phyloP scores from a whole-genome alignment of 441 rosid species.

The Gossypium schwendimanii region DNA sequence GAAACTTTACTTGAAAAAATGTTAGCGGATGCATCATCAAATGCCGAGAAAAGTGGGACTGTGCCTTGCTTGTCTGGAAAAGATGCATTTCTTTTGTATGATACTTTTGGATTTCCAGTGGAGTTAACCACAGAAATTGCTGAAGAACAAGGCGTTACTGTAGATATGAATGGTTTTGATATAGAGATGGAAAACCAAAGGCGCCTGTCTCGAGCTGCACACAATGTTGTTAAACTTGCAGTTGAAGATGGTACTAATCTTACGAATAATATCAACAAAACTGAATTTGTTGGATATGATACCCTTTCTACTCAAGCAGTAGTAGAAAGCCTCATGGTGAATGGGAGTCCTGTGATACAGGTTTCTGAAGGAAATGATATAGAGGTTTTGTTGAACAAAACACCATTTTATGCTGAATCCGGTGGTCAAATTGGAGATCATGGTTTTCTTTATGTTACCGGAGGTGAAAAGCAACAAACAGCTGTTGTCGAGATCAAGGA shows the following conservation, averaged over 20 bases:
- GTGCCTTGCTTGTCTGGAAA: conserved; percentile 58
- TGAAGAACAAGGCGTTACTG: conserved; percentile 58
- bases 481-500: conserved; percentile 77
- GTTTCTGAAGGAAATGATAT: conserved; percentile 80
- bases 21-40: conserved; percentile 54
- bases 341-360: conserved; percentile 69
- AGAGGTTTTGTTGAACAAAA: conserved; percentile 70
- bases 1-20: conserved; percentile 74
- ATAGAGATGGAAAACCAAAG: conserved; percentile 83
- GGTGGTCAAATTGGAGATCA: conserved; percentile 92
- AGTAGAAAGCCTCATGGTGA: conserved; percentile 63
- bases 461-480: conserved; percentile 33
- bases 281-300: conserved; percentile 77
- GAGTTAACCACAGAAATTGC: conserved; percentile 84
- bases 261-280: conserved; percentile 46
- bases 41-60: conserved; percentile 30
- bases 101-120: conserved; percentile 84
- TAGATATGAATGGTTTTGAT: conserved; percentile 67
- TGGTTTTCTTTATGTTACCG: conserved; percentile 55
- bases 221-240: conserved; percentile 64
- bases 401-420: conserved; percentile 92
- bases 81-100: conserved; percentile 77
- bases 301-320: conserved; percentile 65
- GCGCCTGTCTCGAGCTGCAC: conserved; percentile 83
- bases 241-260: conserved; percentile 53